Conservation (phyloP, 2,329 filamentous ascomycete genomes). For the Phyllosticta paracitricarpa region DNA sequence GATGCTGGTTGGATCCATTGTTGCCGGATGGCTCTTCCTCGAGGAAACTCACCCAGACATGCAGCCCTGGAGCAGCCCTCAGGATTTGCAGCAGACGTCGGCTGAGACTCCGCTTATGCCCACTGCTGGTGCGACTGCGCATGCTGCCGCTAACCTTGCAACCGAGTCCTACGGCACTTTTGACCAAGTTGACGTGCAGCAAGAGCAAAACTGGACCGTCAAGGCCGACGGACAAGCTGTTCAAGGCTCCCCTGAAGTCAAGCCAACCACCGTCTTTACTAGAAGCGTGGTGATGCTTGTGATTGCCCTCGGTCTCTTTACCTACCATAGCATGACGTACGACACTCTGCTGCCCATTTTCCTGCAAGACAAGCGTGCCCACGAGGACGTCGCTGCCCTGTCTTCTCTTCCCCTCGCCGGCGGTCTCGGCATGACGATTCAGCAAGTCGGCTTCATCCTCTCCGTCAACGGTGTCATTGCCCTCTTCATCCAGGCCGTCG, state of each 20-base stretch:
- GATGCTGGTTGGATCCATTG: constrained; percentile 67
- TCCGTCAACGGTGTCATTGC: constrained; percentile 62
- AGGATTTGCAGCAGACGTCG: constrained; percentile 29
- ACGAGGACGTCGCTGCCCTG: constrained; percentile 21
- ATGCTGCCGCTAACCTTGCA: constrained; percentile 62
- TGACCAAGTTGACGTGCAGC: constrained; percentile 44
- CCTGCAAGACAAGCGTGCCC: constrained; percentile 62
- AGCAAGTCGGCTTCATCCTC: constrained; percentile 59
- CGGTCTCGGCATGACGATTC: constrained; percentile 55
- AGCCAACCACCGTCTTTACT: constrained; percentile 13
- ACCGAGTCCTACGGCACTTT: constrained; percentile 76
- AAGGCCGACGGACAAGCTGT: constrained; percentile 35
- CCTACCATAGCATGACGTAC: constrained; percentile 91
- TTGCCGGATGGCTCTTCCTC: constrained; percentile 70
- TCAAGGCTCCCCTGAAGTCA: constrained; percentile 24
- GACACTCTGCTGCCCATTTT: constrained; percentile 90
- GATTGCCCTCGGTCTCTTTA: constrained; percentile 78
- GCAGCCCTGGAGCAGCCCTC: constrained; percentile 42
- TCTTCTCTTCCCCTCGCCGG: constrained; percentile 35
- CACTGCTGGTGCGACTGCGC: constrained; percentile 63
- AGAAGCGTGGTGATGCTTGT: constrained; percentile 62
- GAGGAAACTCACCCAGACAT: constrained; percentile 85
- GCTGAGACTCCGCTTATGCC: constrained; percentile 67
- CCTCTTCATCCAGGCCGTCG: constrained; percentile 59
- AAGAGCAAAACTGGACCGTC: constrained; percentile 44